These are phyloP conservation scores for Botryotinia globosa DNA, from an alignment of 2,329 filamentous ascomycete species.

Conservation along the genomic window DNA sequence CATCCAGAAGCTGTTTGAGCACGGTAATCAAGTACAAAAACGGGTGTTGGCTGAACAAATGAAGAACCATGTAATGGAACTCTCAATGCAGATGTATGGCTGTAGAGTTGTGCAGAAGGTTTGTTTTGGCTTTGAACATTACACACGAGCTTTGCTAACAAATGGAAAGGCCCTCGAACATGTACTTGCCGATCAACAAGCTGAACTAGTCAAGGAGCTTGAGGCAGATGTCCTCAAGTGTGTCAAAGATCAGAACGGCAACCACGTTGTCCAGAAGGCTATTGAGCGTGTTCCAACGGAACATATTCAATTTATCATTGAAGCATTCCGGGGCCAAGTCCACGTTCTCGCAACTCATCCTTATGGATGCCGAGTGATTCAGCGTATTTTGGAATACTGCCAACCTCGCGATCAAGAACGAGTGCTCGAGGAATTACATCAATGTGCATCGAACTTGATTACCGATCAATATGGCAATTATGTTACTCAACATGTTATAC, in stretches of 20 bases:
- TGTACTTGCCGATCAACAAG: constrained; percentile 88
- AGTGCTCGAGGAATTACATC: constrained; percentile 77
- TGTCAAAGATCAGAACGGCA: constrained; percentile 85
- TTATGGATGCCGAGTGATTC: constrained; percentile 90
- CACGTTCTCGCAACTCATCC: constrained; percentile 71
- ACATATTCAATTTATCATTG: constrained; percentile 81
- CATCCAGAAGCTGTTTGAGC: constrained; percentile 95
- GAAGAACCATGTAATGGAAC: constrained; percentile 75
- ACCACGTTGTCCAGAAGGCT: constrained; percentile 94
- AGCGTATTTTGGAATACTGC: constrained; percentile 84
- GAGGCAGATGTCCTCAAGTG: constrained; percentile 72
- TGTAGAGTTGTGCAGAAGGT: constrained; percentile 96
- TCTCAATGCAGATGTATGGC: constrained; percentile 87
- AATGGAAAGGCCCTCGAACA: constrained; percentile 74
- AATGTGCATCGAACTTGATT: constrained; percentile 68
- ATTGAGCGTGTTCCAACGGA: constrained; percentile 76
- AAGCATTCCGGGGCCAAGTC: constrained; percentile 74
- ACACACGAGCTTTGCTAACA: constrained; percentile 24
- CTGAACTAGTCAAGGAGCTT: constrained; percentile 77
- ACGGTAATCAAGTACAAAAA: constrained; percentile 92
- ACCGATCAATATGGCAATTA: constrained; percentile 94
- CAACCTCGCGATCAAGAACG: constrained; percentile 66
- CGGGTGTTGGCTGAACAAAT: constrained; percentile 80
- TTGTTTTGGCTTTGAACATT: constrained; percentile 27
- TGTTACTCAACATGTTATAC: constrained; percentile 88